Conservation (phyloP, 306 rosid genomes). For the Pyrus bretschneideri region DNA sequence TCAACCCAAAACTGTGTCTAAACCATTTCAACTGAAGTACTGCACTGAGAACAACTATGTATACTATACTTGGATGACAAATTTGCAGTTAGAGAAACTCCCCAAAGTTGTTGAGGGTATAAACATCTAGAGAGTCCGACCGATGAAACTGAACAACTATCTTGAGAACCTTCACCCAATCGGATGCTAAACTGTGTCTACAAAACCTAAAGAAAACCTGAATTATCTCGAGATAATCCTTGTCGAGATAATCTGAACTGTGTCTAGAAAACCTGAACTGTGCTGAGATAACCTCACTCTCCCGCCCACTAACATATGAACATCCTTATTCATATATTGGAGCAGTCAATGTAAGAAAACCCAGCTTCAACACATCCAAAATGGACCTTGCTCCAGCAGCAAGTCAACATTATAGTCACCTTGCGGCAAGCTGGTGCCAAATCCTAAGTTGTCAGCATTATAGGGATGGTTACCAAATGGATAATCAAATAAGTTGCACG, state of each 20-base stretch:
- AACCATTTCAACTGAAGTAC: background rate
- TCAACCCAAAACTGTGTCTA: slow-evolving; percentile 13
- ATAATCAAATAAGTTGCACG: slow-evolving; percentile 28
- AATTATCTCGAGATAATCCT: too few relatives aligned
- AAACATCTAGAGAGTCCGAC: background rate
- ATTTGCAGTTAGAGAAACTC: background rate
- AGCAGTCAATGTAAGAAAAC: slow-evolving; percentile 2
- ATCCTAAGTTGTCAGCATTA: slow-evolving; percentile 19
- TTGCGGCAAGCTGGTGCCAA: slow-evolving; percentile 28
- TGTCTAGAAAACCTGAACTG: background rate
- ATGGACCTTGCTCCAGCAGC: slow-evolving; percentile 34
- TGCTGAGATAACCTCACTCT: background rate
- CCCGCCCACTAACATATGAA: background rate
- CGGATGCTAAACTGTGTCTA: background rate
- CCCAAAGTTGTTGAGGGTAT: background rate
- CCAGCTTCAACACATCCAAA: slow-evolving; percentile 32
- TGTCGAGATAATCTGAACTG: background rate
- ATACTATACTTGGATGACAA: background rate
- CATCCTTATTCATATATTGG: slow-evolving; percentile 6
- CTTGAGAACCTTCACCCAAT: background rate
- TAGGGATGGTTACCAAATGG: slow-evolving; percentile 23
- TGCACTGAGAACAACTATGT: background rate
- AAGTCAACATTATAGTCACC: slow-evolving; percentile 20
- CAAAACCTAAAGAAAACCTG: background rate
- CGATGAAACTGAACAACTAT: background rate